Evolutionary conservation across 2,329 filamentous ascomycete species (phyloP), one percentile per base, ranked within the genome.

Genomic region (Phoma herbarum): DNA sequence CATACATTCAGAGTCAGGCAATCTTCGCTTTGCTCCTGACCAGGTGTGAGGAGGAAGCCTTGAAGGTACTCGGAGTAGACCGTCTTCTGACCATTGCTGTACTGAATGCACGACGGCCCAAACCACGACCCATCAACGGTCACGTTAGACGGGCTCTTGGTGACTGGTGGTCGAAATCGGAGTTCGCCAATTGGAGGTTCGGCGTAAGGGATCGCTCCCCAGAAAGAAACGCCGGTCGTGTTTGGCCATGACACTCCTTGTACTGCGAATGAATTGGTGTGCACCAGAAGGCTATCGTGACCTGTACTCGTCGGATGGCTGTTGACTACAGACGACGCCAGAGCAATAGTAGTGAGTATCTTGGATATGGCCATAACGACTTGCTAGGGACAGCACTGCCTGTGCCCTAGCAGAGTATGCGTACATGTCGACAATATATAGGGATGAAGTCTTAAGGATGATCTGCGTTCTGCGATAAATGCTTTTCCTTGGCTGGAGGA

Each of bases 211-310:
- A 35, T 35, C 16, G 31, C 14, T 4, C 31, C 31, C 31, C 31
- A 35, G 31, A 35, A 35, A 14, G 31, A 35, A 8, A 35, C 31
- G 6, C 31, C 31, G 6, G 31, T 35, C 2, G 14, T 35, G 31
- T 18, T 35, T n/a, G 31, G 31, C 31, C 31, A 35, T 8, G 2
- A 7, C 16, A 35, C 31, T 35, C 31, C 31, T 35, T 35, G 31
- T 18, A 35, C 31, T n/a, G 31, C 31, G 11, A 35, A 35, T 3
- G 31, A 14, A 7, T 35, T 18, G 31, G 31, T 35, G 16, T n/a
- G 31, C 16, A 70, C 64, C 6, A 58, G 28, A 2, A 70, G 61
- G 8, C 57, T 49, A 16, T 62, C 39, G 28, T 54, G 50, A 3
- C 23, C 43, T 18, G 29, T 22, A 3, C 26, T 12, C 3, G 51